Base-by-base conservation (phyloP, 2,329 filamentous ascomycete genomes). In the Beauveria rudraprayagi region DNA sequence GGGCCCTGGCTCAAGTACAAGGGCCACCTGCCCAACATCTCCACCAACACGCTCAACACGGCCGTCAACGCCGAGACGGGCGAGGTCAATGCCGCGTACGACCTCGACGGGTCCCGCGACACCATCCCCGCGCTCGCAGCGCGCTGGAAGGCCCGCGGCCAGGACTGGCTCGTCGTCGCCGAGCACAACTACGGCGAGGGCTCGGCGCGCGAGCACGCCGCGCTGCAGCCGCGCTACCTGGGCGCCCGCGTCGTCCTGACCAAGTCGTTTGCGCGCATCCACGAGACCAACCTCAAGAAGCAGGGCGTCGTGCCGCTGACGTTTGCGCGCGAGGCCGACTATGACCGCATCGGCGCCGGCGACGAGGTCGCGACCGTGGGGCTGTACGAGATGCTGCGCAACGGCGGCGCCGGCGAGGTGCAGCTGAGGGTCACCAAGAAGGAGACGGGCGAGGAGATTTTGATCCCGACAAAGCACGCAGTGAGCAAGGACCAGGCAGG, bases 1-100 rank as follows among this genome's bases (percentile, higher is more conserved):
- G 93, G 93, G 6, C 93, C 93, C 17, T 97, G 93, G 93, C 85
- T 99, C 67, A 97, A 97, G 78, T 99, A 97, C 85, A 97, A 97
- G 82, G 94, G 94, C 65, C 94, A 99, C 76, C 85, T 99, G 65
- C 91, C 94, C 74, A 99, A 99, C 80, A 99, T 99, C 75, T 90
- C 88, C 68, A 91, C 91, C 72, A 99, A 99, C 83, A 99, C 94
- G 2, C 85, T 99, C 66, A 97, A 97, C 77, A 94, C 92, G 59
- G 94, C 94, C 63, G 83, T 92, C 72, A 97, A 97, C 75, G 92
- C 90, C 48, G 91, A 90, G 64, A 99, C 93, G 0, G 89, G 88
- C 67, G 92, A 96, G 75, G 92, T 94, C 65, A 97, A 97, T 75
- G 87, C 84, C 22, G 94, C 93, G 5, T 94, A 96, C 77, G 94